Evolutionary conservation across 2,329 filamentous ascomycete genomes (phyloP).

Genomic region (Podosphaera aphanis): DNA sequence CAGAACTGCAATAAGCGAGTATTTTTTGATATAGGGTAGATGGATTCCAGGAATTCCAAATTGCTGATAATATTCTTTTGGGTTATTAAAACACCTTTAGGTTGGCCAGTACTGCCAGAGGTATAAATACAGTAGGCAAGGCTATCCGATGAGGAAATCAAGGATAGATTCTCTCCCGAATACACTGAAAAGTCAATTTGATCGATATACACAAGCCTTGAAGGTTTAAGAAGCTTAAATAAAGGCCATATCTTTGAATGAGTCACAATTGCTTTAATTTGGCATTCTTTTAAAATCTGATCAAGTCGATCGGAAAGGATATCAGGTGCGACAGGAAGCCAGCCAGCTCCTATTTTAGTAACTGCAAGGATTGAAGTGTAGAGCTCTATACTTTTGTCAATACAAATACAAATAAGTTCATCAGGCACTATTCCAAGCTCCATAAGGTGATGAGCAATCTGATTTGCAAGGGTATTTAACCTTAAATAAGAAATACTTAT

Average conservation of each 20-base stretch:
- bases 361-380: constrained; percentile 55
- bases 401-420: constrained; percentile 44
- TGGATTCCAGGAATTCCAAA: constrained; percentile 35
- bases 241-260: constrained; percentile 12
- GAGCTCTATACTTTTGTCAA: constrained; percentile 52
- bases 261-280: constrained; percentile 24
- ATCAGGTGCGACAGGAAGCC: constrained; percentile 56
- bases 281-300: constrained; percentile 38
- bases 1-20: constrained; percentile 54
- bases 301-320: constrained; percentile 37
- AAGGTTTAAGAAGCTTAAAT: constrained; percentile 5
- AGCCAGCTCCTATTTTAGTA: constrained; percentile 52
- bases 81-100: constrained; percentile 60
- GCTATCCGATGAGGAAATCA: constrained; percentile 5
- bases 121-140: constrained; percentile 64
- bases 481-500: constrained; percentile 35
- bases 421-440: constrained; percentile 24
- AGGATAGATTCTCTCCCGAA: constrained; percentile 6
- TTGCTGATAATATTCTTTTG: constrained; percentile 58
- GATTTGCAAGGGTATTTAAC: constrained; percentile 41
- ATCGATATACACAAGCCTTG: constrained; percentile 13
- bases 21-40: constrained; percentile 34
- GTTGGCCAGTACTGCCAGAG: constrained; percentile 53
- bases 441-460: constrained; percentile 32
- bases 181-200: constrained; percentile 8